Evolutionary conservation across 1,284 basidiomycete genomes (phyloP).

Genomic region (Apiotrichum sp.): DNA sequence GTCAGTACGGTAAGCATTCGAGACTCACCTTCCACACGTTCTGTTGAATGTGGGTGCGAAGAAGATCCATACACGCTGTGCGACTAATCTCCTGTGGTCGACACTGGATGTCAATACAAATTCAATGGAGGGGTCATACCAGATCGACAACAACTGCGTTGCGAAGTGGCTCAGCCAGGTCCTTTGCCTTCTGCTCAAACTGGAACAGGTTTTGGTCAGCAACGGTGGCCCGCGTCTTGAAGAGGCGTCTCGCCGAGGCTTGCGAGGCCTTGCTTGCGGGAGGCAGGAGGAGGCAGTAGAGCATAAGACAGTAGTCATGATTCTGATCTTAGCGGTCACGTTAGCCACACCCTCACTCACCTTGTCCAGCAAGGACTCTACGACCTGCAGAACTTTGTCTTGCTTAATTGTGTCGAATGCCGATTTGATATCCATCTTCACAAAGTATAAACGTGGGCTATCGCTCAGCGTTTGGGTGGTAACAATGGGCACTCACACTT

Average conservation of each 20-base stretch:
- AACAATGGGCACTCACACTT: constrained; percentile 51
- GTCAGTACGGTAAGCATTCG: background rate
- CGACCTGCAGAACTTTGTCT: constrained; percentile 69
- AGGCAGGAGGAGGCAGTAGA: constrained; percentile 35
- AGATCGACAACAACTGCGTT: constrained; percentile 81
- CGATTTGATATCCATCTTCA: constrained; percentile 90
- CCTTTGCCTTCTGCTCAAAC: constrained; percentile 43
- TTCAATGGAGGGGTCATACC: constrained; percentile 44
- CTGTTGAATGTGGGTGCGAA: constrained; percentile 82
- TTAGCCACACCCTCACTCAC: constrained; percentile 45
- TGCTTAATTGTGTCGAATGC: constrained; percentile 98
- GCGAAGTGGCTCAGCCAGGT: constrained; percentile 62
- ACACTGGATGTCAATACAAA: constrained; percentile 14
- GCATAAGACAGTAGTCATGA: constrained; percentile 34
- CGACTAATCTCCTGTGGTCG: constrained; percentile 39
- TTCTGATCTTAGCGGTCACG: constrained; percentile 12
- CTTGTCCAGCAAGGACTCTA: constrained; percentile 66
- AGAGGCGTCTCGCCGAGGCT: constrained; percentile 27
- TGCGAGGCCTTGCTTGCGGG: constrained; percentile 34
- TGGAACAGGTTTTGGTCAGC: constrained; percentile 13
- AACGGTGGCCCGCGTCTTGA: constrained; percentile 29
- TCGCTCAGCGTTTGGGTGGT: background rate
- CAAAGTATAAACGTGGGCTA: constrained; percentile 84
- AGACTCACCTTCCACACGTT: constrained; percentile 75
- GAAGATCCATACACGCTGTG: constrained; percentile 61